phyloP scores from a whole-genome alignment of 2,329 filamentous ascomycete genomes.

The Allantophomopsis lycopodina region DNA sequence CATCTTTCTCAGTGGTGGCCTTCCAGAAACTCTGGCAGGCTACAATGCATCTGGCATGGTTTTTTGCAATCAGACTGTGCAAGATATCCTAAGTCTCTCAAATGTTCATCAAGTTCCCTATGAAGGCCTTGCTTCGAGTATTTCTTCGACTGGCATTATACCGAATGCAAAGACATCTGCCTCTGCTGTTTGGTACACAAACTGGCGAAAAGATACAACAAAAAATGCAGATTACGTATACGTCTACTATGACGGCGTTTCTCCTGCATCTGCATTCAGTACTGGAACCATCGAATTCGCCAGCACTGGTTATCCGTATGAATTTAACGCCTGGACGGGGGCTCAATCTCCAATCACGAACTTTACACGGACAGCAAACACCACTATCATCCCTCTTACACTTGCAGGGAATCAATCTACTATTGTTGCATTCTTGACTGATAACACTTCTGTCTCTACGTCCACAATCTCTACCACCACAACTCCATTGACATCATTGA shows the following conservation, averaged over 20 bases:
- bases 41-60: conserved; percentile 5
- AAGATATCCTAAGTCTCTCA: conserved; percentile 9
- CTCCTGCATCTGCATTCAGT: conserved; percentile 8
- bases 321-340: conserved; percentile 29
- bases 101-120: conserved; percentile 22
- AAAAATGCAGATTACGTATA: conserved; percentile 21
- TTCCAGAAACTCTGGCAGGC: conserved; percentile 13
- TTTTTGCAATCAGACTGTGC: conserved; percentile 10
- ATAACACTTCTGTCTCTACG: neutral
- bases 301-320: conserved; percentile 19
- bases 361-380: conserved; percentile 16
- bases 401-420: conserved; percentile 25
- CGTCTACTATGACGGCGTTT: conserved; percentile 23
- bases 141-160: conserved; percentile 17
- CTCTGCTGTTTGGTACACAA: conserved; percentile 21
- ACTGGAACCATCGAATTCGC: conserved; percentile 16
- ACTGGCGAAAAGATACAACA: conserved; percentile 18
- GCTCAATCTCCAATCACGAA: conserved; percentile 15
- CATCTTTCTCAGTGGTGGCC: conserved; percentile 24
- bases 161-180: conserved; percentile 16
- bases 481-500: conserved; percentile 5
- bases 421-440: conserved; percentile 21
- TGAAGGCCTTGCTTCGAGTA: conserved; percentile 16
- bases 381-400: conserved; percentile 19
- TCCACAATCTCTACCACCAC: neutral